Base-by-base conservation (phyloP, 1,284 basidiomycete species). In the Phlebopus sp. region DNA sequence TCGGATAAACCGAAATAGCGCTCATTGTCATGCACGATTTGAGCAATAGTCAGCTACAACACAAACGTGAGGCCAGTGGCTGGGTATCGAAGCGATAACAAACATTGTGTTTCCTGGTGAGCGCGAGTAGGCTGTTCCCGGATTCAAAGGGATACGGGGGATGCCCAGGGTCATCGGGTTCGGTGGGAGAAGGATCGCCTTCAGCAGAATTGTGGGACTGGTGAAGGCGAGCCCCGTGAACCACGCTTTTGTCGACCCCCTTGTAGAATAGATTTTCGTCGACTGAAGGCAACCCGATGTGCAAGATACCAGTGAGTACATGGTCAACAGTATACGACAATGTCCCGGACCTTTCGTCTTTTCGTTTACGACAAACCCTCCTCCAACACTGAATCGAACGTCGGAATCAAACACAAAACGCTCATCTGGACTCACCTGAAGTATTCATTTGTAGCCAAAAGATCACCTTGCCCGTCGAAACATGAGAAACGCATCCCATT, bases 231-330 rank as follows among this genome's bases (percentile, higher is more conserved):
- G 87, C 85, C 17, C 81, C 81, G 46, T 88, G 85, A 5, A 95
- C 94, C 10, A 77, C 75, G 42, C 75, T 72, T 64, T 93, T 90
- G 62, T 93, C 82, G n/a, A 95, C 89, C n/a, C 91, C 85, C 66
- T 93, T 93, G 77, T 97, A 97, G 67, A 92, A 97, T 55, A 97
- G 67, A 66, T 98, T 97, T 70, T 98, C 95, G 59, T 92, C 86
- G 57, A 90, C 84, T 90, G 64, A 11, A 13, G 17, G 1, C 29
- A 37, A 14, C 31, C 7, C 27, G 10, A 29, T 29, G 10, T 29
- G 27, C 8, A 29, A 11, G 10, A 9, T 11, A 29, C 10, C 27
- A 11, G 27, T 69, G 7, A 50, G 51, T 14, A 25, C 10, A 31
- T 21, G 30, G 10, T 45, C 25, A 25, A 21, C 4, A 29, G 5